phyloP scores from a whole-genome alignment of 179 eudicot species.

The Vitellaria paradoxa region DNA sequence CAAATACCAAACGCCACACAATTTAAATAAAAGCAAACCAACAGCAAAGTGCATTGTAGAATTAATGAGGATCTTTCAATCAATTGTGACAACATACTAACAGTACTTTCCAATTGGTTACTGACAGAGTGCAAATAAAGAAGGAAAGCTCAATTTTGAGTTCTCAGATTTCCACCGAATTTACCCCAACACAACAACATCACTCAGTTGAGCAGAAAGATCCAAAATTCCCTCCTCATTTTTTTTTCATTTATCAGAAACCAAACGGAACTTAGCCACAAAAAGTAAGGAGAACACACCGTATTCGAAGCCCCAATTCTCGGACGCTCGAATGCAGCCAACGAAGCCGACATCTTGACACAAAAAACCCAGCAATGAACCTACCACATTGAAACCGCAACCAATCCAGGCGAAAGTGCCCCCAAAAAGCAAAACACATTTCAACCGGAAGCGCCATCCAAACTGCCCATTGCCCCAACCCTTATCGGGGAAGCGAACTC shows the following conservation, averaged over 20 bases:
- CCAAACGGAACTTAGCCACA: neutral
- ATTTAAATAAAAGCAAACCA: neutral
- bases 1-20: neutral
- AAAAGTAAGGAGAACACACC: constrained; percentile 35
- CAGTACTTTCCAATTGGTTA: neutral
- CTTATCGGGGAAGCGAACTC: neutral
- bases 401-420: neutral
- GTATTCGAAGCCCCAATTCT: constrained; percentile 70
- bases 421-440: neutral
- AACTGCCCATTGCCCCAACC: neutral
- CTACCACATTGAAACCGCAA: neutral
- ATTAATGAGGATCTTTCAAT: neutral
- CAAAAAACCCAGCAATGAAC: constrained; percentile 19
- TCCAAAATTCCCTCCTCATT: neutral
- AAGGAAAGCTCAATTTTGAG: neutral
- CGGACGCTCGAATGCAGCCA: constrained; percentile 75
- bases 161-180: neutral
- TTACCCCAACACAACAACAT: neutral
- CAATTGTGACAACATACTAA: neutral
- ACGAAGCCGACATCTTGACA: constrained; percentile 71
- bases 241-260: neutral
- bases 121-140: neutral
- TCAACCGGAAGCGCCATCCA: constrained; percentile 8
- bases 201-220: neutral
- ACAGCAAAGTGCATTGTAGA: neutral